Evolutionary conservation across 306 rosid genomes (phyloP), one percentile per base, ranked within the genome.

Genomic region (Vachellia pachyceras): DNA sequence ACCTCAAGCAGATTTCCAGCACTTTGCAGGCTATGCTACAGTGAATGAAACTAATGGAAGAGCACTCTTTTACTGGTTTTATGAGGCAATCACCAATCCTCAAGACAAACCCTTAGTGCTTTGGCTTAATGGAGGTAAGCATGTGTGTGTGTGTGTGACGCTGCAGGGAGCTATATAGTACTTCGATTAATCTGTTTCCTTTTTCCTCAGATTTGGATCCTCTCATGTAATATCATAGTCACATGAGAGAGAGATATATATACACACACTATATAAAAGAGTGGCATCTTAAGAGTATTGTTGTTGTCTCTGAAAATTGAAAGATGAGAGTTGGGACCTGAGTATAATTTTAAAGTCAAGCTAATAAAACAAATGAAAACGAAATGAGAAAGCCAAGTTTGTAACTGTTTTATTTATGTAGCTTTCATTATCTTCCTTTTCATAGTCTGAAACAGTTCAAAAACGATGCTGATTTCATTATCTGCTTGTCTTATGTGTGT

Each of bases 121-220:
- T 60, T 94, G 98, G 98, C 98, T 94, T 14, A 94, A 94, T 85
- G 98, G 98, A 89, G 98, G 98, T 93, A 84, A 37, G 60, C 47
- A 2, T 29, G 33, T 29, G 33, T 29, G 33, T 29, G 33, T 29
- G 33, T 29, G 33, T 29, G 33, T 29, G 33, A 29, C 1, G 33
- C 33, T 29, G 33, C 33, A 29, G 33, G 33, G 33, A 29, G 33
- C 1, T 29, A 29, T 29, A 29, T 29, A 29, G 5, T 55, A 57
- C 64, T 60, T 25, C 2, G 17, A 60, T 12, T 33, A 12, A 8
- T 23, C 13, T 57, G 13, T 61, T 61, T 14, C 29, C 17, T 29
- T 33, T 29, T 33, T 63, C 68, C 3, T 23, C 17, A 10, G 15
- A 58, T 58, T 23, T 23, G 15, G 35, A 22, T 58, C 65, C 36